A percentile compares a stretch with the other conserved stretches of the same genome.
Evolutionary conservation across 331 rosid species (phyloP).

Genomic region (Telfairia occidentalis): DNA sequence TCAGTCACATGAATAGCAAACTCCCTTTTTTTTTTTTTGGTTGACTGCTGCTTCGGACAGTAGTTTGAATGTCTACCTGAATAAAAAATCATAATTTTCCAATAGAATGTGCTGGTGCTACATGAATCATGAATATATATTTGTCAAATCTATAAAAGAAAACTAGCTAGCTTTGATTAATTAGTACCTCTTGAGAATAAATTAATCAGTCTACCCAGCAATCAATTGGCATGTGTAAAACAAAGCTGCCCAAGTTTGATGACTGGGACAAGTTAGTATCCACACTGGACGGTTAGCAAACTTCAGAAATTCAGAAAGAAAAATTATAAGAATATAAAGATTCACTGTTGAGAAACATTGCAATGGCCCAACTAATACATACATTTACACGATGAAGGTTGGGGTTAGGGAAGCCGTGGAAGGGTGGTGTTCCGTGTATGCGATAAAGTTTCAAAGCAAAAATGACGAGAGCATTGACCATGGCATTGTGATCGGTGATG

Average conservation of each 20-base stretch:
- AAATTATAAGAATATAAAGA: not conserved
- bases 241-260: not conserved
- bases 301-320: not conserved
- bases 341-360: not conserved
- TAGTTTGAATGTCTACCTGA: not conserved
- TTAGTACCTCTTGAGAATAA: not conserved
- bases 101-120: not conserved
- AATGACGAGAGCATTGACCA: constrained; percentile 53
- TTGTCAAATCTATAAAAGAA: not conserved
- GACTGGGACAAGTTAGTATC: not conserved
- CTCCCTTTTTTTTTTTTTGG: not conserved
- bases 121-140: not conserved
- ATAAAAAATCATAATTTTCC: not conserved
- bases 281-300: not conserved
- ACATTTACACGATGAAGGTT: not conserved
- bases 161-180: not conserved
- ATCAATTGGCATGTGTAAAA: not conserved
- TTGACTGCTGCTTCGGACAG: not conserved
- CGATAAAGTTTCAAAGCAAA: constrained; percentile 33
- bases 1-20: not conserved
- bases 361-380: not conserved
- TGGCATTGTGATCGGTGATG: constrained; percentile 31
- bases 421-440: not conserved
- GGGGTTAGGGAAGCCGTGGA: not conserved
- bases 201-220: not conserved